Evolutionary conservation across 495 filamentous ascomycete genomes (phyloP).

Genomic region (Physcia stellaris): DNA sequence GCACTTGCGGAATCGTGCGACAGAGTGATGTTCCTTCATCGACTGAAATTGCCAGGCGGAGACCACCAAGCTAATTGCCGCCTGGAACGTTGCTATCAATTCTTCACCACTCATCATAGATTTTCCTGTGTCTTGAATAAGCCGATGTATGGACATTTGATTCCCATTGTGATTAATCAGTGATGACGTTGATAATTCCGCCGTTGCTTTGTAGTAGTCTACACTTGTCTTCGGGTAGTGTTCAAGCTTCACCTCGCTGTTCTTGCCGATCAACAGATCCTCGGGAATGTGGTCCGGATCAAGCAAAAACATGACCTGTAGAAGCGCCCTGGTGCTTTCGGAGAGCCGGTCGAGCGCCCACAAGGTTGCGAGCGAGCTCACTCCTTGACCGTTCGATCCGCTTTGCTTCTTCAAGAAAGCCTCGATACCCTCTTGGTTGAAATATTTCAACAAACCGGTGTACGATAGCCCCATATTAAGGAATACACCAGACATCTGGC

Average conservation of each 20-base stretch:
- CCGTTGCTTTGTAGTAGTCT: conserved; percentile 8
- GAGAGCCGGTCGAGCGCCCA: conserved; percentile 25
- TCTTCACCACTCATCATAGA: conserved; percentile 13
- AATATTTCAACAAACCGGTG: no score
- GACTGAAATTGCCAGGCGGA: no score
- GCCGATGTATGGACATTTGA: conserved; percentile 19
- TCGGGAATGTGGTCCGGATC: conserved; percentile 23
- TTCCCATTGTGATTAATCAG: conserved; percentile 12
- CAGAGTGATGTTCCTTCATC: no score
- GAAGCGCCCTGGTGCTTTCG: conserved; percentile 11
- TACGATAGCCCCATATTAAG: no score
- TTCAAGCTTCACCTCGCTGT: background rate
- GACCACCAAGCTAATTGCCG: conserved; percentile 13
- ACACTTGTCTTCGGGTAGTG: conserved; percentile 3
- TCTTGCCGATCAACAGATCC: background rate
- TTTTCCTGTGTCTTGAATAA: conserved; percentile 20
- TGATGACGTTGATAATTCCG: conserved; percentile 13
- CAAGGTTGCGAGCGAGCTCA: no score
- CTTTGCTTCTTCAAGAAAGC: no score
- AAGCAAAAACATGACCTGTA: conserved; percentile 22
- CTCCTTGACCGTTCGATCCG: no score
- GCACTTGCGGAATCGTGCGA: no score
- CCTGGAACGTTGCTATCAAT: conserved; percentile 9
- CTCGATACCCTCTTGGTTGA: no score
- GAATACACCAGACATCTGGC: no score